A percentile compares a stretch with the other conserved stretches of the same genome.
Conservation (phyloP, 2,329 filamentous ascomycete genomes). For the Berkeleyomyces basicola region DNA sequence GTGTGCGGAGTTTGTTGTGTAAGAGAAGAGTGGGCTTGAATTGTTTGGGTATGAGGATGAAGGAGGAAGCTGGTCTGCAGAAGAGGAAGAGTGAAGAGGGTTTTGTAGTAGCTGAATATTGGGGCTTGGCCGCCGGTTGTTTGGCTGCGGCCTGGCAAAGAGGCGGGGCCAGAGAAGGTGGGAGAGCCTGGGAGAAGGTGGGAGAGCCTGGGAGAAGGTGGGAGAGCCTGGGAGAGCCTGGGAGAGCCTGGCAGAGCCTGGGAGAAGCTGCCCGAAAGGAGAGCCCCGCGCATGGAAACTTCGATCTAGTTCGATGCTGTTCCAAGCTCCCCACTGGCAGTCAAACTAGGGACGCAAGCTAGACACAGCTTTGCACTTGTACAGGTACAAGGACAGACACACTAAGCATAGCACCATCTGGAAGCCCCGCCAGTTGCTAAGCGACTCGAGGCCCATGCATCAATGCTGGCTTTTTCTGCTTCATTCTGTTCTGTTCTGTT, state of each 20-base stretch:
- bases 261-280: conserved; percentile 11
- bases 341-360: conserved; percentile 5
- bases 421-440: too few relatives aligned
- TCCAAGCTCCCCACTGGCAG: conserved; percentile 20
- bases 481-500: not conserved
- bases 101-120: conserved; percentile 11
- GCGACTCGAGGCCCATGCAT: too few relatives aligned
- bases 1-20: conserved; percentile 18
- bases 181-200: conserved; percentile 1
- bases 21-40: conserved; percentile 5
- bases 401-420: too few relatives aligned
- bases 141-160: not conserved
- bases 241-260: not conserved
- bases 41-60: conserved; percentile 8
- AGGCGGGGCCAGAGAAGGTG: conserved; percentile 8
- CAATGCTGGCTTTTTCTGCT: not conserved
- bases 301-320: conserved; percentile 29
- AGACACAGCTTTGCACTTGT: not conserved
- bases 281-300: conserved; percentile 16
- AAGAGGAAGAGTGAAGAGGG: conserved; percentile 4
- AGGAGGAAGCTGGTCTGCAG: not conserved
- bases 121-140: not conserved
- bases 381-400: not conserved
- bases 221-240: conserved; percentile 1
- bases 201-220: conserved; percentile 1